Evolutionary conservation across 306 rosid species (phyloP), one percentile per base, ranked within the genome.

Genomic region (Lathyrus oleraceus): DNA sequence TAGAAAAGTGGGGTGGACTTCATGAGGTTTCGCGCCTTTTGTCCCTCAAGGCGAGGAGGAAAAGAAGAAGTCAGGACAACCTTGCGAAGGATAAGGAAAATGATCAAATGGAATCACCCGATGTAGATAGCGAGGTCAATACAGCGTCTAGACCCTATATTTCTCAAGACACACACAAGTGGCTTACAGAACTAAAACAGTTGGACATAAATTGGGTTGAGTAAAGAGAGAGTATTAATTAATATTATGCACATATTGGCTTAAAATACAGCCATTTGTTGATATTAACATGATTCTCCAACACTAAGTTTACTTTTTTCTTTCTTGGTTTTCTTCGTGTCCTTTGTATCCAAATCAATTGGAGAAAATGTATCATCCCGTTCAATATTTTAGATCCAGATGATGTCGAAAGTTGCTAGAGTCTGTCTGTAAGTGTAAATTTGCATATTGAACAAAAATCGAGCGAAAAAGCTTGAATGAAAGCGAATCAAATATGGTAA

Each of bases 1-100:
- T 94, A 60, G 99, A 94, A 76, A 94, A 88, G 68, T 91, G 97
- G 99, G 99, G 99, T 1, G 99, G 99, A 20, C 89, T 94, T 27
- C 91, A 75, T 61, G 95, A 94, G 77, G 99, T 94, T 73, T 87
- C 97, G 13, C 95, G 96, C 7, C 96, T 94, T 69, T 71, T 94
- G 39, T 83, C 96, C 1, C 89, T 94, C 16, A 84, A 91, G 71
- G 86, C 74, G 71, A 91, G 96, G 78, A 89, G 96, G 75, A 84
- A 79, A 67, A 87, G 83, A 28, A 84, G 83, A 54, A 81, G 91
- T 76, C 90, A 81, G 56, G 71, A 79, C 39, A 72, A 45, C 72
- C 62, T 65, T 61, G 73, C 54, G 51, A 84, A 76, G 51, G 95
- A 85, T 71, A 89, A 67, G 81, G 87, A 81, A 82, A 71, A 14